A percentile compares a stretch with the other conserved stretches of the same genome.
These are phyloP conservation scores for Cladosporium sp. DNA, from an alignment of 2,329 filamentous ascomycete genomes.

Conservation along the genomic window DNA sequence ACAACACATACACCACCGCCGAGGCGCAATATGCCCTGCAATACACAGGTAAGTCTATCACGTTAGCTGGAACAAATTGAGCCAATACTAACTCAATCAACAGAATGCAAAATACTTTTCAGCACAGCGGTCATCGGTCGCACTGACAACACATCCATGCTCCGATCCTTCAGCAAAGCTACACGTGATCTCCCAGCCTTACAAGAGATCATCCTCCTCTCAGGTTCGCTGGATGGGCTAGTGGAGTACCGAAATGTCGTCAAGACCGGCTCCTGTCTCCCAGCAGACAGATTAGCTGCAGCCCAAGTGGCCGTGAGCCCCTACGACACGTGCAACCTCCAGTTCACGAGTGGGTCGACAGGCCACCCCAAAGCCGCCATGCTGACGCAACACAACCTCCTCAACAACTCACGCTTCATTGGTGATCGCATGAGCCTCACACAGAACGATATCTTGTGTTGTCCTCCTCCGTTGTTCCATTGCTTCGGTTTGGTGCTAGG, in stretches of 20 bases:
- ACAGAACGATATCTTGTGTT: slow-evolving; percentile 69
- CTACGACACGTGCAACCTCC: slow-evolving; percentile 70
- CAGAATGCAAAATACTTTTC: slow-evolving; percentile 72
- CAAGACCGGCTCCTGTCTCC: slow-evolving; percentile 50
- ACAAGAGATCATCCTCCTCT: slow-evolving; percentile 30
- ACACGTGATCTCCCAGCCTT: slow-evolving; percentile 24
- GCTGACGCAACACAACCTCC: slow-evolving; percentile 54
- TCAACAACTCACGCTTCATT: slow-evolving; percentile 33
- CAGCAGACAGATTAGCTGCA: slow-evolving; percentile 53
- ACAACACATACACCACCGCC: slow-evolving; percentile 76
- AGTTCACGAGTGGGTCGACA: slow-evolving; percentile 75
- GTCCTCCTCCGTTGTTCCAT: slow-evolving; percentile 81
- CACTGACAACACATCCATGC: slow-evolving; percentile 61
- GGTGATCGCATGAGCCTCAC: slow-evolving; percentile 73
- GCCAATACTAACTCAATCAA: slow-evolving; percentile 15
- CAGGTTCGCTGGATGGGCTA: slow-evolving; percentile 26
- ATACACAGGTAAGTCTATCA: slow-evolving; percentile 60
- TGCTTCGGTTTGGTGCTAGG: slow-evolving; percentile 81
- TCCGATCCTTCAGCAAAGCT: slow-evolving; percentile 38
- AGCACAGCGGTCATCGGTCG: slow-evolving; percentile 69
- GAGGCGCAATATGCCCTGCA: slow-evolving; percentile 71
- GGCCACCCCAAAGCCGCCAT: slow-evolving; percentile 73
- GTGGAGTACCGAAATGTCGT: slow-evolving; percentile 29
- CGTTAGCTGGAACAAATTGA: background rate
- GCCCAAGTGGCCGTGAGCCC: slow-evolving; percentile 59